phyloP scores from a whole-genome alignment of 306 rosid species.

The Castanea mollissima region DNA sequence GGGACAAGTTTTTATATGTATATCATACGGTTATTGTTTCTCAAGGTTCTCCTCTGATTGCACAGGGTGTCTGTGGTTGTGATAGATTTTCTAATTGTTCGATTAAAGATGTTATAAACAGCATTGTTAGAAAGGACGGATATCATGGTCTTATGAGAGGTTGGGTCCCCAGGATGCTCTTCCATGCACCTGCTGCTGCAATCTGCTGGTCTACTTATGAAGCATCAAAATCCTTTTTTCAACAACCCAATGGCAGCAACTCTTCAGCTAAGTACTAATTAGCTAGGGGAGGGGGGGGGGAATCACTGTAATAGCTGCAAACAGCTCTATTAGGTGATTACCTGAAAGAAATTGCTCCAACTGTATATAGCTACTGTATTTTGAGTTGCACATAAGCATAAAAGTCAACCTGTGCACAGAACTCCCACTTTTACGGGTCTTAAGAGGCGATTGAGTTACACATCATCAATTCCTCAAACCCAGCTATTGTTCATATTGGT shows the following conservation, averaged over 20 bases:
- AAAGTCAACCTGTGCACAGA: too few species aligned
- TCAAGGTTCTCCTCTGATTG: background rate
- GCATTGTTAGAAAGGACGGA: conserved; percentile 44
- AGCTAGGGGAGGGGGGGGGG: background rate
- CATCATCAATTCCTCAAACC: background rate
- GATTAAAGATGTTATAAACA: conserved; percentile 37
- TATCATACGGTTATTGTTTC: background rate
- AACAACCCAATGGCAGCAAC: conserved; percentile 19
- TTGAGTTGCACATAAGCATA: background rate
- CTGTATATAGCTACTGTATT: background rate
- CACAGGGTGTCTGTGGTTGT: conserved; percentile 56
- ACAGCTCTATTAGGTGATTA: background rate
- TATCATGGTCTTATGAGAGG: conserved; percentile 46
- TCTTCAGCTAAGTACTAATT: background rate
- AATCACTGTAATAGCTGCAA: background rate
- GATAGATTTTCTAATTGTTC: conserved; percentile 45
- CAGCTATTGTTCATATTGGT: background rate
- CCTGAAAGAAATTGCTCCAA: background rate
- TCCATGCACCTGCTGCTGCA: conserved; percentile 72
- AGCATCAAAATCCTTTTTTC: conserved; percentile 57
- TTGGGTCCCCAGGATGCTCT: conserved; percentile 53
- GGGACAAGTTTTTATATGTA: background rate
- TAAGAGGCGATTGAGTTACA: too few species aligned
- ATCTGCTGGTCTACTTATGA: conserved; percentile 64
- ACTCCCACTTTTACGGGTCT: too few species aligned